Percentiles rank a stretch among this genome's conserved stretches.
These are phyloP conservation scores for Gracilaria gracilis DNA, from an alignment of 23 red algal genomes.

Conservation along the genomic window DNA sequence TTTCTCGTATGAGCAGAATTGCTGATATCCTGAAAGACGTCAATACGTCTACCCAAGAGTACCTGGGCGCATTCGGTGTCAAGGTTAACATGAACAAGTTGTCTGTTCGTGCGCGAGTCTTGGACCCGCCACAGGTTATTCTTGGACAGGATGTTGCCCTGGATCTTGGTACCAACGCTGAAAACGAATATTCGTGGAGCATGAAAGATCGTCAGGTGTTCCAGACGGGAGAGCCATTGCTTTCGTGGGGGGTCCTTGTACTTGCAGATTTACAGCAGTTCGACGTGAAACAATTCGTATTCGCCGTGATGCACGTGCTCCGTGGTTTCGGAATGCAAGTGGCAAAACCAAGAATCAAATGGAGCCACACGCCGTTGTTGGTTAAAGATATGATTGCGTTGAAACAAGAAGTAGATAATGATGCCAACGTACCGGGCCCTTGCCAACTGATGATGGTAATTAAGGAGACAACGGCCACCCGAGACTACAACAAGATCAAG, in stretches of 20 bases:
- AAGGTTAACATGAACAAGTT: slow-evolving; percentile 65
- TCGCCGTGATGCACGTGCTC: slow-evolving; percentile 36
- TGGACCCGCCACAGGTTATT: slow-evolving; percentile 55
- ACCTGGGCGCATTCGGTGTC: slow-evolving; percentile 67
- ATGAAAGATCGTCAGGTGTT: slow-evolving; percentile 46
- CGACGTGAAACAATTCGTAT: slow-evolving; percentile 53
- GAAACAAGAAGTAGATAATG: slow-evolving; percentile 38
- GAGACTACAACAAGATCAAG: slow-evolving; percentile 81
- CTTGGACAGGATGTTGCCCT: slow-evolving; percentile 40
- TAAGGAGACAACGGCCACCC: slow-evolving; percentile 58
- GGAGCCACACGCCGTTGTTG: slow-evolving; percentile 40
- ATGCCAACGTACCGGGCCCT: slow-evolving; percentile 10
- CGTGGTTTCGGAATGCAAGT: slow-evolving; percentile 32
- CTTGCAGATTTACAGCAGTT: slow-evolving; percentile 22
- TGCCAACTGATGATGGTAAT: slow-evolving; percentile 85
- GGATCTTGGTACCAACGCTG: slow-evolving; percentile 26
- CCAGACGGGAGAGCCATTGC: slow-evolving; percentile 41
- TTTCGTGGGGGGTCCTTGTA: slow-evolving; percentile 67
- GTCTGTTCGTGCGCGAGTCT: slow-evolving; percentile 26
- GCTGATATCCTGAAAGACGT: slow-evolving; percentile 52
- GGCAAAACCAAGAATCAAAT: slow-evolving; percentile 39
- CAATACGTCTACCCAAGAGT: slow-evolving; percentile 49
- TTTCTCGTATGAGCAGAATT: slow-evolving; percentile 43
- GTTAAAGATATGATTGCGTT: slow-evolving; percentile 58
- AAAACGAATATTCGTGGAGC: slow-evolving; percentile 58